phyloP scores from a whole-genome alignment of 2,329 filamentous ascomycete species.

The Botrytis deweyae region DNA sequence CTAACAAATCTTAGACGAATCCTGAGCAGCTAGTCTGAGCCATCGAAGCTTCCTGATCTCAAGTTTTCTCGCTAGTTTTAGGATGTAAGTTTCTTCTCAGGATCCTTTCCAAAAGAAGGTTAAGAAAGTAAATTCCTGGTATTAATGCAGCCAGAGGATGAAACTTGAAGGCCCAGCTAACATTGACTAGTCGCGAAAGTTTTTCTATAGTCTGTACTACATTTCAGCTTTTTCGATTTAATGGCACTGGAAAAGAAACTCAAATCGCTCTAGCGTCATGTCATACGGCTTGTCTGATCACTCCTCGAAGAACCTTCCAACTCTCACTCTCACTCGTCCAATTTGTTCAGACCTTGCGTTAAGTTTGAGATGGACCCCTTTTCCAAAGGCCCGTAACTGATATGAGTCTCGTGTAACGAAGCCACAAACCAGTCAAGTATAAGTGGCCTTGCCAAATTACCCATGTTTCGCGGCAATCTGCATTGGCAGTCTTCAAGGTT shows the following conservation, averaged over 20 bases:
- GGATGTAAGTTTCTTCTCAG: background rate
- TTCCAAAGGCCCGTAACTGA: fast-evolving
- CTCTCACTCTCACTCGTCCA: background rate
- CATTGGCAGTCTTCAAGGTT: background rate
- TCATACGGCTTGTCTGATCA: background rate
- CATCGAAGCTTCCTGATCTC: background rate
- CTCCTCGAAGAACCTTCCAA: background rate
- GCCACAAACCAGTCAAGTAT: too few relatives aligned
- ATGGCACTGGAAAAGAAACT: background rate
- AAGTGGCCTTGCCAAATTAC: too few relatives aligned
- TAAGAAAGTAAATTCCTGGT: background rate
- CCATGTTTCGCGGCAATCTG: background rate
- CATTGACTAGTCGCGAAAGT: background rate
- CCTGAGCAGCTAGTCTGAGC: background rate
- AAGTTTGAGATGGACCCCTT: background rate
- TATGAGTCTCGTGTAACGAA: background rate
- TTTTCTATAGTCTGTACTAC: too few relatives aligned
- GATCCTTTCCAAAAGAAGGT: background rate
- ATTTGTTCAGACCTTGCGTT: background rate
- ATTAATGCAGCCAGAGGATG: background rate
- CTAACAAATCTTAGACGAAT: background rate
- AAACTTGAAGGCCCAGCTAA: background rate
- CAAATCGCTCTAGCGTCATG: background rate
- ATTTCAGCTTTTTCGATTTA: background rate
- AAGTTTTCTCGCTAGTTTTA: background rate